Conservation (phyloP, 345 rosid genomes). For the Garcia nutans region DNA sequence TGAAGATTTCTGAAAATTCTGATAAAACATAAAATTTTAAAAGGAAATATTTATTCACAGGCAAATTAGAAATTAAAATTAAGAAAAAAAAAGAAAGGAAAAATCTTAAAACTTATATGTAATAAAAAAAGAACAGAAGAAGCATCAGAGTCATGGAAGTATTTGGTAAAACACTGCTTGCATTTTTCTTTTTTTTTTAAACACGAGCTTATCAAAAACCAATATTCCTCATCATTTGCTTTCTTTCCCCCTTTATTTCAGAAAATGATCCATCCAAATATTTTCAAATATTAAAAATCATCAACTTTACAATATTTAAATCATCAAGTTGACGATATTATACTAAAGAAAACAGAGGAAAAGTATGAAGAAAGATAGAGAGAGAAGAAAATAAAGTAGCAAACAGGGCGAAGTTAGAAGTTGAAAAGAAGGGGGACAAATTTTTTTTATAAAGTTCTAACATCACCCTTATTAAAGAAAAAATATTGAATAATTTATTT, state of each 20-base stretch:
- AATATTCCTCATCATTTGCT: slow-evolving; percentile 11
- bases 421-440: too few relatives aligned
- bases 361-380: neutral
- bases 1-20: too few relatives aligned
- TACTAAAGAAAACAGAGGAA: neutral
- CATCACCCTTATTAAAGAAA: too few relatives aligned
- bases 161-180: slow-evolving; percentile 6
- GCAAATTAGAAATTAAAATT: neutral
- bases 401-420: too few relatives aligned
- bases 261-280: too few relatives aligned
- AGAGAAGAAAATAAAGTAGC: too few relatives aligned
- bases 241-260: neutral
- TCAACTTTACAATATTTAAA: neutral
- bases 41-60: neutral
- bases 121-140: neutral
- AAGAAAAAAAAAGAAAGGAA: neutral
- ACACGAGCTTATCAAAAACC: neutral
- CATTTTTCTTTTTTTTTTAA: slow-evolving; percentile 2
- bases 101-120: too few relatives aligned
- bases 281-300: too few relatives aligned
- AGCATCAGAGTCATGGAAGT: slow-evolving; percentile 24
- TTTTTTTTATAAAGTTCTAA: too few relatives aligned
- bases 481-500: too few relatives aligned
- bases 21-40: too few relatives aligned
- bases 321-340: neutral